Percentiles rank a stretch among this genome's conserved stretches.
phyloP scores from a whole-genome alignment of 306 rosid species.

The Abrus pulchellus region DNA sequence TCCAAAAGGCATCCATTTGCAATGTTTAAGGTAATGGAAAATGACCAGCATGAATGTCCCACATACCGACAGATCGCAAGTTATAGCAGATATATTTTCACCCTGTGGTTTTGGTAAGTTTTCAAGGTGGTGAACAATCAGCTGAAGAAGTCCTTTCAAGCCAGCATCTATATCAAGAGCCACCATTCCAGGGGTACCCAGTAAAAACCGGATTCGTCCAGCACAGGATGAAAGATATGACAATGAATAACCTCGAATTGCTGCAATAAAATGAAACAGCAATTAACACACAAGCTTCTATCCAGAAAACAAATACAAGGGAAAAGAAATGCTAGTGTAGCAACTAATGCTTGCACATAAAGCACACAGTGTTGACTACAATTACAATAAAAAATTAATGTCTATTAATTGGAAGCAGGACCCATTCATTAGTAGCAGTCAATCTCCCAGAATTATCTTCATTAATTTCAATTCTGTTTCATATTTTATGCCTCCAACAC shows the following conservation, averaged over 20 bases:
- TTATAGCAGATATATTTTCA: slow-evolving; percentile 88
- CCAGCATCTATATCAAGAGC: slow-evolving; percentile 93
- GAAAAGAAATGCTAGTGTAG: slow-evolving; percentile 1
- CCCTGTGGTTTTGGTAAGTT: slow-evolving; percentile 94
- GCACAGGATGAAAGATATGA: slow-evolving; percentile 96
- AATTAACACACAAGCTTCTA: slow-evolving; percentile 13
- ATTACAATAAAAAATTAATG: slow-evolving; percentile 11
- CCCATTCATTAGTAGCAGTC: neutral
- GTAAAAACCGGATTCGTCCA: slow-evolving; percentile 92
- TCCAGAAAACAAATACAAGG: slow-evolving; percentile 22
- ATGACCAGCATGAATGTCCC: slow-evolving; percentile 47
- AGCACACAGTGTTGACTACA: slow-evolving; percentile 4
- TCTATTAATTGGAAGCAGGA: neutral
- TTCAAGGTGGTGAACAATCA: slow-evolving; percentile 90
- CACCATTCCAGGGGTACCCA: slow-evolving; percentile 97
- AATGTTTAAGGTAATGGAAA: slow-evolving; percentile 35
- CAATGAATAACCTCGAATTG: slow-evolving; percentile 93
- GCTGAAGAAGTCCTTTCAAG: slow-evolving; percentile 81
- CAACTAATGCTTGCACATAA: slow-evolving; percentile 7
- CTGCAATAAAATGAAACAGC: slow-evolving; percentile 68
- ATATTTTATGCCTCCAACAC: slow-evolving; percentile 15
- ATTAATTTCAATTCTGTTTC: slow-evolving; percentile 1
- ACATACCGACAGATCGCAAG: slow-evolving; percentile 90
- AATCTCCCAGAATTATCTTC: slow-evolving; percentile 22
- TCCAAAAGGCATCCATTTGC: slow-evolving; percentile 31